phyloP scores from a whole-genome alignment of 2,329 filamentous ascomycete species.

The Spiromastix sp. region DNA sequence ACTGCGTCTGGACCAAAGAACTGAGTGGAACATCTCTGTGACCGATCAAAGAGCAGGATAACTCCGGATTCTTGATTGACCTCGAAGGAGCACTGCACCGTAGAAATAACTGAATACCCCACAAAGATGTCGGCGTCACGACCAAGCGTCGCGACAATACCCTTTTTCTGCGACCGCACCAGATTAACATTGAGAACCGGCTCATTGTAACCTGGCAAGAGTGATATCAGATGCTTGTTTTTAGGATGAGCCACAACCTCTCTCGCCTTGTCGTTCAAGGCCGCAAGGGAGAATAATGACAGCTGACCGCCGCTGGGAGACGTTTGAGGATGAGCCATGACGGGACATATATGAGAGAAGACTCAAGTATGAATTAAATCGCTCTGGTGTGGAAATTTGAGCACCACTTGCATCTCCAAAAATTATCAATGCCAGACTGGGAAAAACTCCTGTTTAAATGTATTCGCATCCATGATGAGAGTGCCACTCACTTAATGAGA shows the following conservation, averaged over 20 bases:
- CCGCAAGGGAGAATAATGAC: constrained; percentile 2
- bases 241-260: constrained; percentile 3
- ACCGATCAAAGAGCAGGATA: constrained; percentile 13
- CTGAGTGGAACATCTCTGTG: constrained; percentile 8
- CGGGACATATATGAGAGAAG: no score
- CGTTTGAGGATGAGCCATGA: no score
- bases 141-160: constrained; percentile 7
- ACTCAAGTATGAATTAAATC: no score
- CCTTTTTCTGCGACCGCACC: background rate
- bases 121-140: constrained; percentile 7
- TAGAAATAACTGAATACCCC: constrained; percentile 7
- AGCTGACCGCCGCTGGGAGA: no score
- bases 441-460: no score
- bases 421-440: no score
- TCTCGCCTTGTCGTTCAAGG: background rate
- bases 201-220: background rate
- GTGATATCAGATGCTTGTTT: constrained; percentile 3
- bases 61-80: constrained; percentile 6
- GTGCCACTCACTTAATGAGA: no score
- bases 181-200: constrained; percentile 1
- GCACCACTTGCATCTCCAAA: no score
- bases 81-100: constrained; percentile 12
- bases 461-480: no score
- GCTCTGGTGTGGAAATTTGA: no score
- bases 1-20: constrained; percentile 10